A percentile compares a stretch with the other conserved stretches of the same genome.
phyloP scores from a whole-genome alignment of 164 flowering plant species.

The Chimonanthus salicifolius region DNA sequence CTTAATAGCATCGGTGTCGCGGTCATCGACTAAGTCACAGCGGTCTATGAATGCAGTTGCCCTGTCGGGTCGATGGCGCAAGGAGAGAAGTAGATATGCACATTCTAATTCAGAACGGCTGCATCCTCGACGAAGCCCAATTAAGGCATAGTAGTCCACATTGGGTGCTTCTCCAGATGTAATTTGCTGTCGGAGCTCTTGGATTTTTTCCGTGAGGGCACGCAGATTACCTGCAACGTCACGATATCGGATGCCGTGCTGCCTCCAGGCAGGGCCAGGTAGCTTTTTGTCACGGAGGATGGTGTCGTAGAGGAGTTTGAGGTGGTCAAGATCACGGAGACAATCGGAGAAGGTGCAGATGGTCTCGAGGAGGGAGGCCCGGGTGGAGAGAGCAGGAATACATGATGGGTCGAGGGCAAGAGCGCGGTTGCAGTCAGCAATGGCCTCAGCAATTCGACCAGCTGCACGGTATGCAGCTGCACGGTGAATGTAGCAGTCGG shows the following conservation, averaged over 20 bases:
- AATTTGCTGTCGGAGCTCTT: conserved; percentile 58
- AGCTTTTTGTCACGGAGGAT: conserved; percentile 71
- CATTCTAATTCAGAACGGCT: conserved; percentile 78
- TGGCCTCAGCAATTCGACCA: conserved; percentile 76
- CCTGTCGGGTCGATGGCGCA: conserved; percentile 79
- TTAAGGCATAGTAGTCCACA: conserved; percentile 74
- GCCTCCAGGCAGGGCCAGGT: conserved; percentile 82
- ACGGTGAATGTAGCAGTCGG: conserved; percentile 82
- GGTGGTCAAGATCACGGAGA: conserved; percentile 86
- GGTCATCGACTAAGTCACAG: conserved; percentile 68
- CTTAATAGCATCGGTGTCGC: conserved; percentile 59
- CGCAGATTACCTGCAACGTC: conserved; percentile 71
- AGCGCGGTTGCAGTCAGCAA: conserved; percentile 80
- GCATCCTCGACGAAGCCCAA: conserved; percentile 84
- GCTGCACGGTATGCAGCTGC: conserved; percentile 63
- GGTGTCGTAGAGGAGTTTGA: conserved; percentile 78
- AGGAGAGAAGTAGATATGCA: conserved; percentile 61
- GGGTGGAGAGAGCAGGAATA: conserved; percentile 61
- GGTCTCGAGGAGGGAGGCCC: conserved; percentile 66
- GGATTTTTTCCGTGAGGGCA: conserved; percentile 44
- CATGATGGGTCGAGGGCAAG: conserved; percentile 72
- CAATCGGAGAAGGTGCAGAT: conserved; percentile 74
- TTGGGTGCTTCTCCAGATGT: conserved; percentile 61
- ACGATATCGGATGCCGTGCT: conserved; percentile 44
- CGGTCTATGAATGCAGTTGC: conserved; percentile 55